Evolutionary conservation across 129 eudicot genomes (phyloP).

Genomic region (Artemisia annua): DNA sequence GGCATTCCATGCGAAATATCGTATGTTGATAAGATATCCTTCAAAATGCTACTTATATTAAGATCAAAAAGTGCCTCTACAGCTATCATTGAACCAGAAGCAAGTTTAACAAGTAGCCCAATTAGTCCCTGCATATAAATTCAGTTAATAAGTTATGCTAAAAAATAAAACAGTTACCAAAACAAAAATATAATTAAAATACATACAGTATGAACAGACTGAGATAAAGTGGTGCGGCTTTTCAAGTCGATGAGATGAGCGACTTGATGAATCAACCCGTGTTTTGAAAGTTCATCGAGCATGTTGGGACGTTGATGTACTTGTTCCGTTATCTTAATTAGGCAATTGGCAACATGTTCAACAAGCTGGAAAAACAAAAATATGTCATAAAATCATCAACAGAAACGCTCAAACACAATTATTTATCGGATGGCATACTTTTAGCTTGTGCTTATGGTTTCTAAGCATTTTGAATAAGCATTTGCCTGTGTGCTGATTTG

Average conservation of each 20-base stretch:
- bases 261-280: conserved; percentile 77
- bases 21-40: conserved; percentile 57
- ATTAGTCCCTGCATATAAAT: conserved; percentile 62
- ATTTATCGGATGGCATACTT: neutral
- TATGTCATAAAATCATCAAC: conserved; percentile 16
- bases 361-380: conserved; percentile 63
- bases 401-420: neutral
- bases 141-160: neutral
- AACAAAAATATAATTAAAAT: conserved; percentile 1
- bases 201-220: conserved; percentile 68
- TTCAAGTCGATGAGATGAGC: conserved; percentile 71
- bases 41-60: conserved; percentile 65
- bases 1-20: conserved; percentile 65
- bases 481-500: too few relatives aligned
- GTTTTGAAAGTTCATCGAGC: conserved; percentile 79
- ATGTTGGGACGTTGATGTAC: conserved; percentile 49
- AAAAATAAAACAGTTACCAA: neutral
- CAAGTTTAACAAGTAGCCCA: conserved; percentile 79
- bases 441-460: too few relatives aligned
- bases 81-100: conserved; percentile 79
- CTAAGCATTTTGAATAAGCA: too few relatives aligned
- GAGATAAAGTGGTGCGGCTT: conserved; percentile 60
- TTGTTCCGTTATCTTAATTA: conserved; percentile 69
- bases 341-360: conserved; percentile 82
- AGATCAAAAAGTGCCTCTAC: conserved; percentile 69